These are phyloP conservation scores for Setomelanomma holmii DNA, from an alignment of 2,329 filamentous ascomycete genomes.

Conservation along the genomic window DNA sequence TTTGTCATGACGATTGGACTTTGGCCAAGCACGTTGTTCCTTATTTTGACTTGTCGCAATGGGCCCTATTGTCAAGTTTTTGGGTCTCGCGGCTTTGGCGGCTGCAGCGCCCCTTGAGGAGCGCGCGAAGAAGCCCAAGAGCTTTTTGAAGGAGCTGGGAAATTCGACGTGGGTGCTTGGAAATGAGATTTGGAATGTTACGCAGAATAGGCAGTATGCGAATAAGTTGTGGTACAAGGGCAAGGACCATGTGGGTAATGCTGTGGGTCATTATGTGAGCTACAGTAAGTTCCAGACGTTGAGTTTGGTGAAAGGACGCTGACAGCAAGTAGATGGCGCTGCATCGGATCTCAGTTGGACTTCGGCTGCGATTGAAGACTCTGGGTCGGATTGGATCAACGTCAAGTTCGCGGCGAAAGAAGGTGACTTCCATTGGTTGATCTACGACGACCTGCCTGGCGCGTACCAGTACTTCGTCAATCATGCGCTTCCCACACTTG, in stretches of 20 bases:
- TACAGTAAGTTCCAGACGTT: constrained; percentile 45
- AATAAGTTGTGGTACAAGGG: constrained; percentile 52
- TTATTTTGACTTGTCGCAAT: constrained; percentile 7
- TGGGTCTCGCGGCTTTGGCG: constrained; percentile 24
- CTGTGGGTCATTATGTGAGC: constrained; percentile 55
- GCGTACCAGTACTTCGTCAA: constrained; percentile 66
- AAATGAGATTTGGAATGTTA: constrained; percentile 54
- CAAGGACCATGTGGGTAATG: constrained; percentile 51
- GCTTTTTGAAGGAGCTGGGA: constrained; percentile 44
- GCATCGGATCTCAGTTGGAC: constrained; percentile 58
- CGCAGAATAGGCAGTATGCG: constrained; percentile 48
- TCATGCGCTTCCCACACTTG: constrained; percentile 55
- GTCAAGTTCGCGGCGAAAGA: constrained; percentile 56
- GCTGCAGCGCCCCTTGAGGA: constrained; percentile 28
- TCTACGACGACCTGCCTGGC: constrained; percentile 57
- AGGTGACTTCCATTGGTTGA: constrained; percentile 62
- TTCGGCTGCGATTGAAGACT: constrained; percentile 52
- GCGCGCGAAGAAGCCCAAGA: constrained; percentile 31
- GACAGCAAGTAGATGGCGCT: constrained; percentile 51
- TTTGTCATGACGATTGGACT: too few relatives aligned
- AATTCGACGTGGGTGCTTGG: constrained; percentile 49
- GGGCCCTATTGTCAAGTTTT: constrained; percentile 19
- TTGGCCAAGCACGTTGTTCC: background rate
- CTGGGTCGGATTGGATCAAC: constrained; percentile 56
- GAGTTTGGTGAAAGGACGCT: background rate